These are phyloP conservation scores for Eustoma russellianum DNA, from an alignment of 257 asterid genomes.

Conservation along the genomic window DNA sequence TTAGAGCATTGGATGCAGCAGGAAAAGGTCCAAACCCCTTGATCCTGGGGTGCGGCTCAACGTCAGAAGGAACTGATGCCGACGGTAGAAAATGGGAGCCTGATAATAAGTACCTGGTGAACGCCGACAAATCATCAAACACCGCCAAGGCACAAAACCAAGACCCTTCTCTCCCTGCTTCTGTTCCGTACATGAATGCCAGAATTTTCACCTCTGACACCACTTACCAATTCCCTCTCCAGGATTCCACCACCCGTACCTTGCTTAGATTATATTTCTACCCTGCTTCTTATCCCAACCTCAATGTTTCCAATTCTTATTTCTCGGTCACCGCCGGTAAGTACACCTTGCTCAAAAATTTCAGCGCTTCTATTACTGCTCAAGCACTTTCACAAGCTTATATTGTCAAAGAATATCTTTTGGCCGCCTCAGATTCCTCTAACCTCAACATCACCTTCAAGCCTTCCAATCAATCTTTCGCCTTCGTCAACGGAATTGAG, in stretches of 20 bases:
- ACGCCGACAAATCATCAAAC: conserved; percentile 31
- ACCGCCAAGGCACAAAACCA: conserved; percentile 35
- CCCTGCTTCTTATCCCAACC: conserved; percentile 59
- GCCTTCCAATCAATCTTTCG: conserved; percentile 52
- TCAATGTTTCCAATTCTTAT: conserved; percentile 54
- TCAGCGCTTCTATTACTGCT: conserved; percentile 61
- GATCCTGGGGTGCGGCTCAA: conserved; percentile 50
- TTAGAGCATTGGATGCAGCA: conserved; percentile 12
- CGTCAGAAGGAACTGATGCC: conserved; percentile 32
- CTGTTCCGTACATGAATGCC: conserved; percentile 62
- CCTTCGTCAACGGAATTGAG: conserved; percentile 79
- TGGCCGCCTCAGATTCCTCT: conserved; percentile 32
- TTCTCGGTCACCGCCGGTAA: conserved; percentile 46
- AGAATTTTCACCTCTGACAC: conserved; percentile 59
- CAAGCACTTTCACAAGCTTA: conserved; percentile 80
- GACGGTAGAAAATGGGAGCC: conserved; percentile 65
- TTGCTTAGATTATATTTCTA: conserved; percentile 71
- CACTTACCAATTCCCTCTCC: conserved; percentile 42
- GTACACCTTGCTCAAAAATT: conserved; percentile 47
- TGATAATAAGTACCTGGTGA: conserved; percentile 33
- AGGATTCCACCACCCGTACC: conserved; percentile 32
- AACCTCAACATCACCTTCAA: conserved; percentile 43
- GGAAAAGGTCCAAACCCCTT: conserved; percentile 15
- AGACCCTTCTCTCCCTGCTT: conserved; percentile 60
- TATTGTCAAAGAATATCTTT: conserved; percentile 60